A percentile compares a stretch with the other conserved stretches of the same genome.
phyloP scores from a whole-genome alignment of 345 rosid genomes.

The Camelina neglecta region DNA sequence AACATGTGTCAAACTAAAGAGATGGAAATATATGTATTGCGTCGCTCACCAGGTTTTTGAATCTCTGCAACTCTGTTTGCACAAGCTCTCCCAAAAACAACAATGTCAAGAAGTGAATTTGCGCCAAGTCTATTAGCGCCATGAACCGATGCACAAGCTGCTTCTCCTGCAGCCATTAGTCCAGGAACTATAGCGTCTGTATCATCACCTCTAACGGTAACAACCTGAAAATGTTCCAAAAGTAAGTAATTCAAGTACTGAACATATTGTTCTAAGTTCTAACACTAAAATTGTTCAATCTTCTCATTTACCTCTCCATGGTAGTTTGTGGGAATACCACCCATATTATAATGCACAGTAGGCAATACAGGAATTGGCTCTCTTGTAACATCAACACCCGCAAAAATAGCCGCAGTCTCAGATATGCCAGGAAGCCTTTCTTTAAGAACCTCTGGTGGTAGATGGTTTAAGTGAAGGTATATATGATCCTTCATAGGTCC shows the following conservation, averaged over 20 bases:
- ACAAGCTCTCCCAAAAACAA: conserved; percentile 97
- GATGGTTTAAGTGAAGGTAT: conserved; percentile 88
- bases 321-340: conserved; percentile 95
- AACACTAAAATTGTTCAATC: not conserved
- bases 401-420: conserved; percentile 98
- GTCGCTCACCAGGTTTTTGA: conserved; percentile 64
- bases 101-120: conserved; percentile 97
- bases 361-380: conserved; percentile 98
- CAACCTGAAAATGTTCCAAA: conserved; percentile 53
- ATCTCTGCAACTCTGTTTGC: conserved; percentile 93
- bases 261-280: not conserved
- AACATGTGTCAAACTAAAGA: too few relatives aligned
- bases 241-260: not conserved
- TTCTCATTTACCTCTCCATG: conserved; percentile 68
- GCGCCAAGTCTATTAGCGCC: conserved; percentile 98
- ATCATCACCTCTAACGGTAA: conserved; percentile 68
- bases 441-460: conserved; percentile 94
- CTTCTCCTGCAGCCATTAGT: conserved; percentile 98
- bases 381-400: conserved; percentile 96
- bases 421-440: conserved; percentile 99
- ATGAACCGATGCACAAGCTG: conserved; percentile 98
- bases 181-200: conserved; percentile 82
- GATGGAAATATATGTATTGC: not conserved
- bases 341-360: conserved; percentile 98
- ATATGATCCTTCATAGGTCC: conserved; percentile 94